Conservation (phyloP, 768 basidiomycete genomes). For the Daedaleopsis nitida region DNA sequence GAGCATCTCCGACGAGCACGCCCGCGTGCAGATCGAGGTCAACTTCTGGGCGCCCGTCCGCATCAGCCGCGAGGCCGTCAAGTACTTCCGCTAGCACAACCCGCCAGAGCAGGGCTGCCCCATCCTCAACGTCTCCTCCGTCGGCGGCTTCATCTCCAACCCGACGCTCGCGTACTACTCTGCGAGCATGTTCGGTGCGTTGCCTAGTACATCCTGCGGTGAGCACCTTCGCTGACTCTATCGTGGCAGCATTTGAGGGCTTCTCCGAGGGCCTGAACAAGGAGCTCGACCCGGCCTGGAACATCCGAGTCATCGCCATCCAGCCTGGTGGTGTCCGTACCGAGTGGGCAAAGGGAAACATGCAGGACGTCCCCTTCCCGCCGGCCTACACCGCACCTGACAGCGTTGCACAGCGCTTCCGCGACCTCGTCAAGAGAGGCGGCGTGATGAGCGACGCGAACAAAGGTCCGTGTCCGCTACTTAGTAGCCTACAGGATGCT, state of each 20-base stretch:
- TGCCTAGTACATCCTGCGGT: not conserved
- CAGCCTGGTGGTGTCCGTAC: conserved; percentile 27
- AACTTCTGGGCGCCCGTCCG: conserved; percentile 48
- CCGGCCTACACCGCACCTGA: conserved; percentile 3
- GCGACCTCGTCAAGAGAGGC: not conserved
- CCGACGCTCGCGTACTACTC: conserved; percentile 35
- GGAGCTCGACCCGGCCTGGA: conserved; percentile 24
- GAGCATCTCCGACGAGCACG: conserved; percentile 34
- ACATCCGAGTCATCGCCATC: conserved; percentile 22
- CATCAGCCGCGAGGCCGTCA: conserved; percentile 29
- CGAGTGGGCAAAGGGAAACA: conserved; percentile 15
- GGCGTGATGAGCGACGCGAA: conserved; percentile 3
- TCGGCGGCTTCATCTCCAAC: conserved; percentile 35
- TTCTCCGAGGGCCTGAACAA: conserved; percentile 24
- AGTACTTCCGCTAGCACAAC: conserved; percentile 22
- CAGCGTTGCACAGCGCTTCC: not conserved
- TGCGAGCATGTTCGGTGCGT: conserved; percentile 40
- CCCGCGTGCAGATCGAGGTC: conserved; percentile 40
- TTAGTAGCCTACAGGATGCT: too few relatives aligned
- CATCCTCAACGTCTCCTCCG: conserved; percentile 36
- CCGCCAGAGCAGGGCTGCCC: conserved; percentile 21
- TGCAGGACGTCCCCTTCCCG: conserved; percentile 3
- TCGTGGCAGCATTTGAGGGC: conserved; percentile 20
- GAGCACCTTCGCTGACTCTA: not conserved
- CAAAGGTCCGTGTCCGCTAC: not conserved